phyloP scores from a whole-genome alignment of 78 protist genomes.

The Parvularia atlantis region DNA sequence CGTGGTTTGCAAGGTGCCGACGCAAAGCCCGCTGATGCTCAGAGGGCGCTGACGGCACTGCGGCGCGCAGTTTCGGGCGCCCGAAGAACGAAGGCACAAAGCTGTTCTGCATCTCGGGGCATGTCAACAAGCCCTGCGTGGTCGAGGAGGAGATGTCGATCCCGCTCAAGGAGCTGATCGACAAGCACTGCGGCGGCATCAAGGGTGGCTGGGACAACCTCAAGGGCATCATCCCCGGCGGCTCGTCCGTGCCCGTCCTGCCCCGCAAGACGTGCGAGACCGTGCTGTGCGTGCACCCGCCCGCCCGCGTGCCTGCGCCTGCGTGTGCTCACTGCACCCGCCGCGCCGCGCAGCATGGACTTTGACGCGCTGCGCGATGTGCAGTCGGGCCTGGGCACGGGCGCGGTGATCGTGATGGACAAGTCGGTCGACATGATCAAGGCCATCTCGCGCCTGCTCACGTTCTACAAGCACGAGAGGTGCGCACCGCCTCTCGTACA shows the following conservation, averaged over 20 bases:
- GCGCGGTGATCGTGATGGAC: constrained; percentile 93
- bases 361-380: constrained; percentile 79
- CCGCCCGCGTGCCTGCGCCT: too few species aligned
- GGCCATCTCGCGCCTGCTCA: constrained; percentile 79
- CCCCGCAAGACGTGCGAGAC: constrained; percentile 73
- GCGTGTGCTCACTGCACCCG: too few species aligned
- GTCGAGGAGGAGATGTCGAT: constrained; percentile 95
- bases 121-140: constrained; percentile 91
- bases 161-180: constrained; percentile 81
- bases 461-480: constrained; percentile 91
- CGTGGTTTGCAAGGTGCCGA: constrained; percentile 93
- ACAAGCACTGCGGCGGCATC: constrained; percentile 91
- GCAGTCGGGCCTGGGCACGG: constrained; percentile 94
- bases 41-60: too few species aligned
- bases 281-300: constrained; percentile 60
- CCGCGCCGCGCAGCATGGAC: constrained; percentile 69
- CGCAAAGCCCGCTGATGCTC: too few species aligned
- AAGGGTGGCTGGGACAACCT: constrained; percentile 97
- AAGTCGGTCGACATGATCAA: constrained; percentile 72
- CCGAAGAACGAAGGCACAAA: constrained; percentile 91
- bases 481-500: too few species aligned
- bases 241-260: constrained; percentile 89
- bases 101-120: constrained; percentile 74
- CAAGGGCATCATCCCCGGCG: constrained; percentile 90
- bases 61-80: constrained; percentile 84